phyloP scores from a whole-genome alignment of 768 basidiomycete genomes.

The Boletales sp. region DNA sequence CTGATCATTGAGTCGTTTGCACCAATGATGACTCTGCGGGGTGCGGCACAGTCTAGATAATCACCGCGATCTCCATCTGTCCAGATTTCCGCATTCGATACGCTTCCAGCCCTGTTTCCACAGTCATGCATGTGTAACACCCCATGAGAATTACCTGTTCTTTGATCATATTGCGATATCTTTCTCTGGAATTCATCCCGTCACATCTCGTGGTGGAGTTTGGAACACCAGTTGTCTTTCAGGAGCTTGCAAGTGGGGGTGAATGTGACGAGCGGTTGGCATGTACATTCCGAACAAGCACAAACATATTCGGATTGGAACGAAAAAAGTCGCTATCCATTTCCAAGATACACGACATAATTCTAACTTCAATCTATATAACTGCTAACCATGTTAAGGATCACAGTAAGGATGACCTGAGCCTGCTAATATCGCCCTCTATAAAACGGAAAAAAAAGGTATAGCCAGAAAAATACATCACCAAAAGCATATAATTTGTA shows the following conservation, averaged over 20 bases:
- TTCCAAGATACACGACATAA: slow-evolving; percentile 20
- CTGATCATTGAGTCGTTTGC: too few relatives aligned
- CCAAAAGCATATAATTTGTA: slow-evolving; percentile 10
- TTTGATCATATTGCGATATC: too few relatives aligned
- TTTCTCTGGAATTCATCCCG: not conserved
- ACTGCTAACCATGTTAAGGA: slow-evolving; percentile 3
- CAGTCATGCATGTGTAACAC: not conserved
- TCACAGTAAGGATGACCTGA: slow-evolving; percentile 22
- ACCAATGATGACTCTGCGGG: too few relatives aligned
- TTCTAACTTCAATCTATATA: slow-evolving; percentile 15
- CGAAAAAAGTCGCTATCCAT: not conserved
- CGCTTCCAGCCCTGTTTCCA: slow-evolving; percentile 6
- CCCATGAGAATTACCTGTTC: not conserved
- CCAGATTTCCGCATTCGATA: slow-evolving; percentile 14
- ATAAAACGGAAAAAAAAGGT: slow-evolving; percentile 12
- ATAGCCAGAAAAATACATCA: slow-evolving; percentile 21
- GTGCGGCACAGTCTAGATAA: slow-evolving; percentile 13
- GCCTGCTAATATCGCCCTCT: slow-evolving; percentile 1
- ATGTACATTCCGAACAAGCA: too few relatives aligned
- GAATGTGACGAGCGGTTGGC: not conserved
- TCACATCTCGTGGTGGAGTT: not conserved
- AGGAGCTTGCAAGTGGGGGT: not conserved
- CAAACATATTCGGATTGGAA: not conserved
- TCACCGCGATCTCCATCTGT: slow-evolving; percentile 23
- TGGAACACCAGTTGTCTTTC: too few relatives aligned